Base-by-base conservation (phyloP, 495 filamentous ascomycete genomes). In the Darksidea phi region DNA sequence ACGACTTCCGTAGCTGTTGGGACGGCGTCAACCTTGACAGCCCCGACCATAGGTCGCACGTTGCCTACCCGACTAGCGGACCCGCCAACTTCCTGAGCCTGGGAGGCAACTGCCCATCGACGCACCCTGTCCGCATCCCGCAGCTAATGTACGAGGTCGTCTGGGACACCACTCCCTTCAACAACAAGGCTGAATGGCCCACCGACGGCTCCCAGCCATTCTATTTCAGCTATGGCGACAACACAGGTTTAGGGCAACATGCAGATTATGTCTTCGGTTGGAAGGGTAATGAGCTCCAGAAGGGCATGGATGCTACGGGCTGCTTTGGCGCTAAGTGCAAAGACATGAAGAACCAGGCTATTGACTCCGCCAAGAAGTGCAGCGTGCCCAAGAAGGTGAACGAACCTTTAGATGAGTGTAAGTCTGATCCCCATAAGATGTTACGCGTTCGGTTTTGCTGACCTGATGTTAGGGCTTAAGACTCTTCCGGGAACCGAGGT, bases 141-240 rank as follows among this genome's bases (percentile, higher is more conserved):
- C 58, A 62, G 52, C 63, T 67, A 51, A 62, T 67, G 56, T 63
- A 64, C 53, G 63, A 67, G 53, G 63, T 67, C 34, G 49, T 62
- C 59, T 67, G 59, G 58, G 59, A 63, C 38, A 67, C 58, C 17
- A 57, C 51, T 10, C 50, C 48, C 12, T 67, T 67, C 63, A 62
- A 62, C 58, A 45, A 67, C 53, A 54, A 57, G 46, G 34, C 54
- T 12, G 34, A 52, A 2, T 67, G 63, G 63, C 58, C 63, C 41
- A 24, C 48, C 5, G 63, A 67, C 23, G 63, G 63, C 60, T 57
- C 60, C 17, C 60, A 67, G 26, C 63, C 63, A 2, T 67, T 67
- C 45, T 52, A 54, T 18, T 45, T 56, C 28, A 51, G 28, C 46
- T 59, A 52, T 36, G 61, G 60, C 17, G 60, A 64, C 36, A 58